Conservation (phyloP, 495 filamentous ascomycete genomes). For the Lasiosphaeria ovina region DNA sequence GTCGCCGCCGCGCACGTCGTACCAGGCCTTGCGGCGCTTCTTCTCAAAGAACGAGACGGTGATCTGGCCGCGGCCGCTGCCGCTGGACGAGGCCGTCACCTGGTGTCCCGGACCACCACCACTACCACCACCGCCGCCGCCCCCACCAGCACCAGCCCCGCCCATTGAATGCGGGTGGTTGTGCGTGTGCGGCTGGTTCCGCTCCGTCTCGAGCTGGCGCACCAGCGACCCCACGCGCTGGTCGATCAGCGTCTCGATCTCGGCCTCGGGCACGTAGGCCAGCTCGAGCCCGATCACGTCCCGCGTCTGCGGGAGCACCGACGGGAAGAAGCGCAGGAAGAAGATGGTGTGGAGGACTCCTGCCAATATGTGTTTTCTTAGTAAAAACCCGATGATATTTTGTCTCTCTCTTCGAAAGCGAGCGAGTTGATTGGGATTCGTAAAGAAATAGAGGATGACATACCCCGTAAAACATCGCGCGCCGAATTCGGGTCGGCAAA, state of each 20-base stretch:
- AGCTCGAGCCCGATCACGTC: constrained; percentile 92
- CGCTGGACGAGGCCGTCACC: constrained; percentile 12
- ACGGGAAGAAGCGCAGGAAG: constrained; percentile 96
- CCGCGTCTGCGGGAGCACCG: constrained; percentile 75
- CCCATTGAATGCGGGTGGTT: background rate
- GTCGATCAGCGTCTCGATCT: constrained; percentile 91
- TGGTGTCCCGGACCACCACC: constrained; percentile 20
- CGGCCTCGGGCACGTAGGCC: constrained; percentile 81
- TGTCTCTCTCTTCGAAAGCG: background rate
- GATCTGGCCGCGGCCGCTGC: constrained; percentile 70
- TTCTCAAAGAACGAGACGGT: constrained; percentile 95
- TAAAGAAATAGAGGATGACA: constrained; percentile 16
- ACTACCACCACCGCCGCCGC: constrained; percentile 52
- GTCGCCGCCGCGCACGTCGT: constrained; percentile 73
- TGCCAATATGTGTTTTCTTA: constrained; percentile 30
- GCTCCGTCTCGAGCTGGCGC: constrained; percentile 57
- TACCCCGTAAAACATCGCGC: constrained; percentile 91
- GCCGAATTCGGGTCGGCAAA: constrained; percentile 79
- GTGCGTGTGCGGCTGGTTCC: constrained; percentile 33
- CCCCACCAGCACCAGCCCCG: constrained; percentile 11
- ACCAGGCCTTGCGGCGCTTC: constrained; percentile 79
- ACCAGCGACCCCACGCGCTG: constrained; percentile 75
- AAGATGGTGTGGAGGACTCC: constrained; percentile 96
- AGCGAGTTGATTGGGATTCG: constrained; percentile 1
- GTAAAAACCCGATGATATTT: background rate